Percentiles rank a stretch among this genome's conserved stretches.
phyloP scores from a whole-genome alignment of 2,329 filamentous ascomycete species.

The Elsinoe perseae region DNA sequence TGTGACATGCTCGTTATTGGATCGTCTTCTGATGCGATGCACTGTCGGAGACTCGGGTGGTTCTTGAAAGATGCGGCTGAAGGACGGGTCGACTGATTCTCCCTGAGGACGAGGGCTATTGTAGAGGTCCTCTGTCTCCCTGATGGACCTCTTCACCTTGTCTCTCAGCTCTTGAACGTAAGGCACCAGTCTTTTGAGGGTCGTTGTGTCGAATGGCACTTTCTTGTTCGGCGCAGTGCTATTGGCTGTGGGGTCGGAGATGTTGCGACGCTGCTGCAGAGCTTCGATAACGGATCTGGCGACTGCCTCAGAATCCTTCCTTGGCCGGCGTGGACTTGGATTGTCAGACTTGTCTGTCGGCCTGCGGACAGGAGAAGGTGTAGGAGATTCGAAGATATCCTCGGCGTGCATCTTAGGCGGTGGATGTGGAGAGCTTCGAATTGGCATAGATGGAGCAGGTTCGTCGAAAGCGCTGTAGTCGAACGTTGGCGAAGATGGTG shows the following conservation, averaged over 20 bases:
- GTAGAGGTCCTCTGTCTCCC: constrained; percentile 42
- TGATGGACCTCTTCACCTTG: constrained; percentile 41
- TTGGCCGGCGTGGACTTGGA: constrained; percentile 33
- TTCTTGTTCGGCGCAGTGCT: constrained; percentile 39
- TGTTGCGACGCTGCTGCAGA: constrained; percentile 37
- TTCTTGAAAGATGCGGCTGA: constrained; percentile 29
- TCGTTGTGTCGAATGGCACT: constrained; percentile 59
- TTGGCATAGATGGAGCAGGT: constrained; percentile 25
- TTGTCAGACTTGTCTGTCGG: background rate
- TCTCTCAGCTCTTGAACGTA: constrained; percentile 43
- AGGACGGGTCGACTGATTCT: constrained; percentile 27
- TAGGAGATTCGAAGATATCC: constrained; percentile 14
- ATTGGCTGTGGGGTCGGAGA: constrained; percentile 23
- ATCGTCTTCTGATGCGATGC: constrained; percentile 16
- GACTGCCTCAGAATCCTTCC: constrained; percentile 51
- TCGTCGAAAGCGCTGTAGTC: constrained; percentile 54
- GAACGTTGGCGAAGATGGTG: constrained; percentile 49
- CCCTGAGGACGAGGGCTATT: constrained; percentile 32
- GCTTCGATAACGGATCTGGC: constrained; percentile 56
- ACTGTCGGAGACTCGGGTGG: constrained; percentile 19
- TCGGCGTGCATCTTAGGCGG: constrained; percentile 14
- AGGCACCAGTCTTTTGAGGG: constrained; percentile 54
- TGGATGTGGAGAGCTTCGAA: constrained; percentile 10
- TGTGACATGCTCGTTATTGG: constrained; percentile 13
- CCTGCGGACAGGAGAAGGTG: constrained; percentile 10